Percentiles rank a stretch among this genome's conserved stretches.
Evolutionary conservation across 2,329 filamentous ascomycete genomes (phyloP).

Genomic region (Zymoseptoria passerinii): DNA sequence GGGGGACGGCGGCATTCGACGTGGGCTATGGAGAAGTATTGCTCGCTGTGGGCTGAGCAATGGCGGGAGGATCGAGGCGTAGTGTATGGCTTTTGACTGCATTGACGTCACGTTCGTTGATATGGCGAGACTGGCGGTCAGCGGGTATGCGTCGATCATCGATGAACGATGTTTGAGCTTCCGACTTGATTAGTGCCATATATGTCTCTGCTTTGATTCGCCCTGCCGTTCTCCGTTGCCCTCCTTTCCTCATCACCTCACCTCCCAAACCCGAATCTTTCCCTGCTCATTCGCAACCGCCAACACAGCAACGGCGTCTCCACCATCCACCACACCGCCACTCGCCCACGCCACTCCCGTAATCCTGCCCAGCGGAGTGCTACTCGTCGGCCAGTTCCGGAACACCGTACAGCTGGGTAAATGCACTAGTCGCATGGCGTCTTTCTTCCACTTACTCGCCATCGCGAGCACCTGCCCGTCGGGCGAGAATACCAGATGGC

Average conservation of each 20-base stretch:
- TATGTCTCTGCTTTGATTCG: too few relatives aligned
- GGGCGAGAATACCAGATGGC: constrained; percentile 69
- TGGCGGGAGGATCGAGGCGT: too few relatives aligned
- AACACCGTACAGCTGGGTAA: constrained; percentile 89
- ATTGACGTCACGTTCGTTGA: too few relatives aligned
- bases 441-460: constrained; percentile 77
- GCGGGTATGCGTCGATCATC: too few relatives aligned
- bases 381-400: constrained; percentile 89
- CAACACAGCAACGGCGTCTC: constrained; percentile 47
- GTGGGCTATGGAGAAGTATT: too few relatives aligned
- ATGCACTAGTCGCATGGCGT: constrained; percentile 80
- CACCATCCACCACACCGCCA: constrained; percentile 27
- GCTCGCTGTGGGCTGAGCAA: too few relatives aligned
- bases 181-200: too few relatives aligned
- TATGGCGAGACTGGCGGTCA: too few relatives aligned
- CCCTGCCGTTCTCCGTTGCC: neutral
- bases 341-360: constrained; percentile 47
- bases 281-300: constrained; percentile 84
- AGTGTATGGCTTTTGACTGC: too few relatives aligned
- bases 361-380: constrained; percentile 79
- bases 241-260: constrained; percentile 32
- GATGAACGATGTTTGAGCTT: too few relatives aligned
- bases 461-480: constrained; percentile 87
- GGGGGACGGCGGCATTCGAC: too few relatives aligned
- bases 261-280: constrained; percentile 86